Conservation (phyloP, 169 alveolate genomes). For the Eimeria mitis region DNA sequence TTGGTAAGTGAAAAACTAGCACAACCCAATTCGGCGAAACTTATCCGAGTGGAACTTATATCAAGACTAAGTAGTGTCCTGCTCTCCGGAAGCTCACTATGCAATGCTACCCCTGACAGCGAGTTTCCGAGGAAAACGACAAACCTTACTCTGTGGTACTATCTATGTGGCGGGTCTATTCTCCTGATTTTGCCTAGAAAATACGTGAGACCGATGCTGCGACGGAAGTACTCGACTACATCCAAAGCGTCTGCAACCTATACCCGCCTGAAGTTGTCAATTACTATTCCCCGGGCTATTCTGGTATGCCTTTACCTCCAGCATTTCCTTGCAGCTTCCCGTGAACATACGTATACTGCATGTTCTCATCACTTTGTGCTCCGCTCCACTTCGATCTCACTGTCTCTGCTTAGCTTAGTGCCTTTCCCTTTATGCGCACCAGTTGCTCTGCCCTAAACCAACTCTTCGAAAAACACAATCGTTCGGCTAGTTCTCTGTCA, state of each 20-base stretch:
- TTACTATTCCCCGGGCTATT: slow-evolving; percentile 96
- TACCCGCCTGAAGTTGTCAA: slow-evolving; percentile 97
- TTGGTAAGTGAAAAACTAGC: slow-evolving; percentile 59
- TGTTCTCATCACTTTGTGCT: not conserved
- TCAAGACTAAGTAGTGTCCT: not conserved
- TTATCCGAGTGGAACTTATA: not conserved
- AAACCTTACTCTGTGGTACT: not conserved
- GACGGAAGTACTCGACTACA: slow-evolving; percentile 92
- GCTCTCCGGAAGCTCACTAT: not conserved
- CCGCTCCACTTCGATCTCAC: too few species aligned
- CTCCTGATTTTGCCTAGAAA: slow-evolving; percentile 77
- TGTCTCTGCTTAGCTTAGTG: not conserved
- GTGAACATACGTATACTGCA: not conserved
- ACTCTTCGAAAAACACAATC: not conserved
- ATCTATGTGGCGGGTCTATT: not conserved
- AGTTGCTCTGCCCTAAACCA: not conserved
- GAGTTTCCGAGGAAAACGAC: not conserved
- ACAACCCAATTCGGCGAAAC: not conserved
- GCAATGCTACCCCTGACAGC: not conserved
- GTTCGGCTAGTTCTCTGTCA: not conserved
- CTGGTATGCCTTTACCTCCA: slow-evolving; percentile 78
- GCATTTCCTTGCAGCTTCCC: not conserved
- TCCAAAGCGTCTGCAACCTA: slow-evolving; percentile 93
- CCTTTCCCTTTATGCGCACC: not conserved
- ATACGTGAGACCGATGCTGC: slow-evolving; percentile 93